A percentile compares a stretch with the other conserved stretches of the same genome.
phyloP scores from a whole-genome alignment of 768 basidiomycete genomes.

The Mycena rosella region DNA sequence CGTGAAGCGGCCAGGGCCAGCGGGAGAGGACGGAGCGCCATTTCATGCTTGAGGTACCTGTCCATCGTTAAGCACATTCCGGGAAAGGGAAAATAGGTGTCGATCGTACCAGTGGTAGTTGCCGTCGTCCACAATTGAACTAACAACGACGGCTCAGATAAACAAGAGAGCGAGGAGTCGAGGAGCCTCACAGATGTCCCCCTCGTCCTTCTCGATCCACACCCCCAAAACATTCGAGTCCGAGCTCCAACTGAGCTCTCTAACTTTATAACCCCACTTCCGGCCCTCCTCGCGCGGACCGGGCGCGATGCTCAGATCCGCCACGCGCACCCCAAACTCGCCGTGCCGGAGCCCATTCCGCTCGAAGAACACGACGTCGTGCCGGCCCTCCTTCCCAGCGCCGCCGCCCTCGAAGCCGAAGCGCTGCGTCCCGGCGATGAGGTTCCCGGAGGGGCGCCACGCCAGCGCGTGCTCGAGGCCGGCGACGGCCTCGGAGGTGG shows the following conservation, averaged over 20 bases:
- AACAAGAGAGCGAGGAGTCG: neutral
- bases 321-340: slow-evolving; percentile 76
- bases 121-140: slow-evolving; percentile 96
- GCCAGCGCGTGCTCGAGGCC: slow-evolving; percentile 84
- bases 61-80: neutral
- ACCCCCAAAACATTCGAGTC: slow-evolving; percentile 89
- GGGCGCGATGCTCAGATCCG: slow-evolving; percentile 48
- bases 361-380: slow-evolving; percentile 96
- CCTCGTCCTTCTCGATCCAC: slow-evolving; percentile 80
- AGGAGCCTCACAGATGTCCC: slow-evolving; percentile 76
- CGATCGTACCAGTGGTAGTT: slow-evolving; percentile 90
- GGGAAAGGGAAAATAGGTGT: neutral
- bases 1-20: slow-evolving; percentile 69
- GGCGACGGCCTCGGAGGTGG: slow-evolving; percentile 85
- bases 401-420: slow-evolving; percentile 84
- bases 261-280: slow-evolving; percentile 78
- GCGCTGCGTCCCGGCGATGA: slow-evolving; percentile 86
- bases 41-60: slow-evolving; percentile 95
- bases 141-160: slow-evolving; percentile 43
- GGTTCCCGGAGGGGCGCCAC: slow-evolving; percentile 92
- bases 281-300: slow-evolving; percentile 51
- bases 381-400: slow-evolving; percentile 72
- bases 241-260: slow-evolving; percentile 86
- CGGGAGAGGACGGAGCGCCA: slow-evolving; percentile 58
- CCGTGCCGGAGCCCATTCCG: slow-evolving; percentile 94